These are phyloP conservation scores for Nakazawaea ambrosiae DNA, from an alignment of 805 yeast species.

Conservation along the genomic window DNA sequence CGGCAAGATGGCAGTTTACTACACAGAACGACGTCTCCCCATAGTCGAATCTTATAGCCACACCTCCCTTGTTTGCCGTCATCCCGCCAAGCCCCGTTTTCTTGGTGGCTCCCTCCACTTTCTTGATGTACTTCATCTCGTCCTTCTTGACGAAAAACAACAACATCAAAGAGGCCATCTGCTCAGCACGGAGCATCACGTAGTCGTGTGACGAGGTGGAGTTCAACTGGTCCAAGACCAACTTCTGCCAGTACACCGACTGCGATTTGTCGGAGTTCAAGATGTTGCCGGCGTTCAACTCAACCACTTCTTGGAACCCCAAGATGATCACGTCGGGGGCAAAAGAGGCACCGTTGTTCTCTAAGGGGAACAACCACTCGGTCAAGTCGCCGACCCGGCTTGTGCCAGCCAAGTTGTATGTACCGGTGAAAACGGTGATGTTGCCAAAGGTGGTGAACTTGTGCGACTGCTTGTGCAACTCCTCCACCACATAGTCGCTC, in stretches of 20 bases:
- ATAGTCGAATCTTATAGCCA: slow-evolving; percentile 47
- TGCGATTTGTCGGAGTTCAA: slow-evolving; percentile 78
- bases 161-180: slow-evolving; percentile 62
- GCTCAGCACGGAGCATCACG: slow-evolving; percentile 65
- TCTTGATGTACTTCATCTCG: slow-evolving; percentile 46
- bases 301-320: slow-evolving; percentile 93
- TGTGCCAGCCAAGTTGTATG: slow-evolving; percentile 82
- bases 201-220: slow-evolving; percentile 31
- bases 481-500: slow-evolving; percentile 70
- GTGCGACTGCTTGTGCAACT: slow-evolving; percentile 40
- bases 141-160: slow-evolving; percentile 54
- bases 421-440: slow-evolving; percentile 69
- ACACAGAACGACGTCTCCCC: slow-evolving; percentile 64
- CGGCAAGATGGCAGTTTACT: slow-evolving; percentile 86
- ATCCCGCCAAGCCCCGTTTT: slow-evolving; percentile 95
- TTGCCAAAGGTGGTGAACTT: slow-evolving; percentile 56
- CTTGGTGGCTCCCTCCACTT: slow-evolving; percentile 73
- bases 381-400: slow-evolving; percentile 50
- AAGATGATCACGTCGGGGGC: slow-evolving; percentile 79
- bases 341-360: slow-evolving; percentile 37
- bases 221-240: slow-evolving; percentile 58
- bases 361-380: slow-evolving; percentile 76
- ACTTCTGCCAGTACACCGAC: slow-evolving; percentile 71
- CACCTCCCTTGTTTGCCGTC: slow-evolving; percentile 57
- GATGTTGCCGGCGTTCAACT: slow-evolving; percentile 85